A percentile compares a stretch with the other conserved stretches of the same genome.
These are phyloP conservation scores for Coniochaeta sp. DNA, from an alignment of 2,329 filamentous ascomycete genomes.

Conservation along the genomic window DNA sequence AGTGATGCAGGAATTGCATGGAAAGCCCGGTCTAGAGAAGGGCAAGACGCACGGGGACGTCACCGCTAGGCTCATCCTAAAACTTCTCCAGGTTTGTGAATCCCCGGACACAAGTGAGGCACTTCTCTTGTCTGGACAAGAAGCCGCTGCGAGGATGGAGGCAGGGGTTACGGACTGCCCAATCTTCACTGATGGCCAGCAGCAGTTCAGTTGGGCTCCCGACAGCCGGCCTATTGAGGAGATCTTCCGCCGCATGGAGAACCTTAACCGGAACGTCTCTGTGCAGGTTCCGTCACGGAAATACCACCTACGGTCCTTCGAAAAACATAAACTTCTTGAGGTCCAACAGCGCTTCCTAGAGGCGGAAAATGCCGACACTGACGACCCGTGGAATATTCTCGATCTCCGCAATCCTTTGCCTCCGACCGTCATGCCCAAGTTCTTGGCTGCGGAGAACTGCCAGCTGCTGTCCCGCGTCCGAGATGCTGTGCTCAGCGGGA, in stretches of 20 bases:
- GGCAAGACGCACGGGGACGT: background rate
- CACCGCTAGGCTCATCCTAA: background rate
- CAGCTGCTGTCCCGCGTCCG: constrained; percentile 19
- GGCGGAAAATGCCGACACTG: background rate
- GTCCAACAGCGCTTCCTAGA: constrained; percentile 16
- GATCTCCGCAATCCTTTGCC: constrained; percentile 19
- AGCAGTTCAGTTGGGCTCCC: constrained; percentile 16
- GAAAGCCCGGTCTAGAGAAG: background rate
- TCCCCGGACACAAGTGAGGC: constrained; percentile 4
- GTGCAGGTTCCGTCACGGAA: constrained; percentile 19
- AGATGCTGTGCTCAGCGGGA: constrained; percentile 26
- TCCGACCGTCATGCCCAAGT: constrained; percentile 13
- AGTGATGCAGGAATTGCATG: background rate
- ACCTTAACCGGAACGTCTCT: constrained; percentile 15
- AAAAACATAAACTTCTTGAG: constrained; percentile 12
- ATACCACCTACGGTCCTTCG: constrained; percentile 14
- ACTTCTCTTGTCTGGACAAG: constrained; percentile 9
- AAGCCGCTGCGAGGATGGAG: constrained; percentile 11
- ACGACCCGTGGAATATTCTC: constrained; percentile 18
- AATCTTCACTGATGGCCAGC: constrained; percentile 16
- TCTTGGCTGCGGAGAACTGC: constrained; percentile 19
- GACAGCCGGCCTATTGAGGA: constrained; percentile 15
- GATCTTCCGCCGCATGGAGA: constrained; percentile 19
- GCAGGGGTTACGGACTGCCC: constrained; percentile 10
- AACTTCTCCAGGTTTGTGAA: background rate